Conservation (phyloP, 2,329 filamentous ascomycete genomes). For the Colletotrichum navitas region DNA sequence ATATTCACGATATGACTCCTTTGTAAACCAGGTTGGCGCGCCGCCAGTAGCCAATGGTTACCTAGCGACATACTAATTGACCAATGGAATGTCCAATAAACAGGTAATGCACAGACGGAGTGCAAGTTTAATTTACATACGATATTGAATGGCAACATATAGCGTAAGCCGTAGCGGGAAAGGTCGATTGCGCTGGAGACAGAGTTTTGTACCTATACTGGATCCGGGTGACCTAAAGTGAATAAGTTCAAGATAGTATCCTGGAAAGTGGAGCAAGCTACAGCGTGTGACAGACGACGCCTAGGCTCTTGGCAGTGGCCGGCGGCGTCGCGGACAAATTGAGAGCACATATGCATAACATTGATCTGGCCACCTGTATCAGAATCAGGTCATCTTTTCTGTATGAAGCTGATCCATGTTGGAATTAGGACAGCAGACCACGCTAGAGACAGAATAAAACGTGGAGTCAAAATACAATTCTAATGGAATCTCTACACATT, state of each 20-base stretch:
- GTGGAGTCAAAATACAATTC: no score
- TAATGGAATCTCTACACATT: neutral
- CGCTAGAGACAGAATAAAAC: neutral
- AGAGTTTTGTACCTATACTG: no score
- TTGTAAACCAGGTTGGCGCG: no score
- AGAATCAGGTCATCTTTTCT: no score
- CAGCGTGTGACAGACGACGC: neutral
- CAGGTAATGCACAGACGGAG: neutral
- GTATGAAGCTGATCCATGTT: neutral
- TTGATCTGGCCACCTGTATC: neutral
- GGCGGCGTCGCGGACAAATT: neutral
- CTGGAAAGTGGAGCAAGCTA: no score
- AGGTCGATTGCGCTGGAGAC: neutral
- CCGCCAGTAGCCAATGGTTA: neutral
- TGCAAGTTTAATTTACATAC: no score
- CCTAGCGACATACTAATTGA: neutral
- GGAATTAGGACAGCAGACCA: neutral
- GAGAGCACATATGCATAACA: neutral
- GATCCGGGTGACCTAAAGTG: no score
- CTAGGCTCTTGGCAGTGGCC: neutral
- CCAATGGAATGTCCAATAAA: neutral
- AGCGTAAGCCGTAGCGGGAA: no score
- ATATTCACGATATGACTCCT: no score
- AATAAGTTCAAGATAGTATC: no score
- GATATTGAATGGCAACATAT: no score